Conservation (phyloP, 768 basidiomycete genomes). For the Thelephora ganbajun region DNA sequence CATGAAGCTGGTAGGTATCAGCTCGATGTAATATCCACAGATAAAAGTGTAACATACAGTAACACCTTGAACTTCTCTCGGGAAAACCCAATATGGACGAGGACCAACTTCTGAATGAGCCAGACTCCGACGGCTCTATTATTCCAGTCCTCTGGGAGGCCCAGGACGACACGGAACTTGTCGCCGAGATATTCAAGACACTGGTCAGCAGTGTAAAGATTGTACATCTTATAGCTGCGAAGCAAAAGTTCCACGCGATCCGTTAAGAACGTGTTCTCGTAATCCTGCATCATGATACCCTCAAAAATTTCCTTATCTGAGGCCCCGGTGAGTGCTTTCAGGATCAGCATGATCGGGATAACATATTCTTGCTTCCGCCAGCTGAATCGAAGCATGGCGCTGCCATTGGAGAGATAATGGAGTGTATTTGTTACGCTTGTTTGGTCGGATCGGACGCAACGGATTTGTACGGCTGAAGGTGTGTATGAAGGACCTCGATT, state of each 20-base stretch:
- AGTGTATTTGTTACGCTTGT: conserved; percentile 88
- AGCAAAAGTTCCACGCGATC: conserved; percentile 92
- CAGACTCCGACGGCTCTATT: conserved; percentile 70
- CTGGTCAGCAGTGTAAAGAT: conserved; percentile 74
- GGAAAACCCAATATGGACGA: conserved; percentile 79
- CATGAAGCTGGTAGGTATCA: conserved; percentile 65
- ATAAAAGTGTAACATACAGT: conserved; percentile 40
- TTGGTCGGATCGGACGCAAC: conserved; percentile 88
- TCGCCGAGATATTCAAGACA: conserved; percentile 92
- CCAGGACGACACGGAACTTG: conserved; percentile 88
- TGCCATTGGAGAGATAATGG: conserved; percentile 95
- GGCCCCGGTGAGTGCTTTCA: conserved; percentile 84
- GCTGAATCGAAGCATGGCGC: conserved; percentile 90
- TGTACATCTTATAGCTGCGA: conserved; percentile 90
- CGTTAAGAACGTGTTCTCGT: conserved; percentile 92
- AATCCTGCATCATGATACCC: conserved; percentile 92
- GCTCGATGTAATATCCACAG: conserved; percentile 3
- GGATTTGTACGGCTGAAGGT: conserved; percentile 86
- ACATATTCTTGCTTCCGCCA: conserved; percentile 98
- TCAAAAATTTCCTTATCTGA: conserved; percentile 96
- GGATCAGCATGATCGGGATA: conserved; percentile 90
- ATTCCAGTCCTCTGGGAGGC: conserved; percentile 86
- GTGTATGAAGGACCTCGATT: conserved; percentile 95
- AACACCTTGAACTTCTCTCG: conserved; percentile 93
- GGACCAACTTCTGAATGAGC: conserved; percentile 71